phyloP scores from a whole-genome alignment of 768 basidiomycete species.

The Pleurotus eryngii region DNA sequence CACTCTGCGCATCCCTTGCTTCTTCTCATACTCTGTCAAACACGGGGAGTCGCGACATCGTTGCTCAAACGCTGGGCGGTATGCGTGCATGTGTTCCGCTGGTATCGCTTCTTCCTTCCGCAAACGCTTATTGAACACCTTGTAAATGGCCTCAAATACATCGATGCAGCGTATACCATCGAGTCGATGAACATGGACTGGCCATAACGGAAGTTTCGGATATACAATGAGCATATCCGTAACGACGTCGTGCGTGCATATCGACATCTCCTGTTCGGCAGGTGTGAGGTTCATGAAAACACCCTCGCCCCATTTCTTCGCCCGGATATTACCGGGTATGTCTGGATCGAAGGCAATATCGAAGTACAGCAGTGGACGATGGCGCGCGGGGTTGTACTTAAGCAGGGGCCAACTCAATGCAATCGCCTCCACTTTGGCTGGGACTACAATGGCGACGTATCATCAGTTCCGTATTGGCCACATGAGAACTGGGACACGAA shows the following conservation, averaged over 20 bases:
- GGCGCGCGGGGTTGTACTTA: conserved; percentile 27
- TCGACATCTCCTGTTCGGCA: conserved; percentile 38
- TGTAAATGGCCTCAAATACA: conserved; percentile 56
- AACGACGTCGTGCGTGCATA: conserved; percentile 37
- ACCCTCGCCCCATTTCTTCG: conserved; percentile 17
- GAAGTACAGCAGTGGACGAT: conserved; percentile 39
- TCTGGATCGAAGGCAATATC: conserved; percentile 46
- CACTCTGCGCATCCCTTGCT: conserved; percentile 51
- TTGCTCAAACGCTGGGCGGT: conserved; percentile 40
- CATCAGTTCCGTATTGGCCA: background rate
- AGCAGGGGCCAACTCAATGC: conserved; percentile 12
- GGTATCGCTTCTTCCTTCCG: conserved; percentile 37
- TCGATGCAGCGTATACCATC: conserved; percentile 52
- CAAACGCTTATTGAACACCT: conserved; percentile 42
- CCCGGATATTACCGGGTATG: conserved; percentile 6
- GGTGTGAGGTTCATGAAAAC: conserved; percentile 25
- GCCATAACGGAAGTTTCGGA: conserved; percentile 32
- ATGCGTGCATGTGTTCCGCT: conserved; percentile 19
- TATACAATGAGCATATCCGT: conserved; percentile 51
- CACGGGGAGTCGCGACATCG: conserved; percentile 43
- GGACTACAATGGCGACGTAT: background rate
- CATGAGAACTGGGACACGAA: background rate
- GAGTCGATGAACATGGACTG: conserved; percentile 38
- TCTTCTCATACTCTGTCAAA: conserved; percentile 36
- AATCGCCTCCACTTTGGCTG: conserved; percentile 1